Evolutionary conservation across 108 stramenopile species (phyloP).

Genomic region (Aurantiochytrium sp.): DNA sequence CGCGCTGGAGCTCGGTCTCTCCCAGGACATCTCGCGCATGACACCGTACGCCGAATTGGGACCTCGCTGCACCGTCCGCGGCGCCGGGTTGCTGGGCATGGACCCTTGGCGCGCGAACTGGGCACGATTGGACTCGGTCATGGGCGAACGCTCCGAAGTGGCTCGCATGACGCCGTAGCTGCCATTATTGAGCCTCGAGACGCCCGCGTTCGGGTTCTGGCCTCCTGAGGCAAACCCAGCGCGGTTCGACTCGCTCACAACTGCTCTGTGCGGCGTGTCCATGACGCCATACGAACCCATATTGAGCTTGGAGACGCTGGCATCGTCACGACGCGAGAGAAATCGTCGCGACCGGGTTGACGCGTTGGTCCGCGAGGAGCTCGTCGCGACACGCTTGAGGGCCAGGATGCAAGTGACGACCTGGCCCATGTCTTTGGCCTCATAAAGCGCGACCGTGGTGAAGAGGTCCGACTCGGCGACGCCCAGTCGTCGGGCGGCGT

Average conservation of each 20-base stretch:
- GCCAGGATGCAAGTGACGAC: slow-evolving; percentile 42
- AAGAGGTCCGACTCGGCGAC: slow-evolving; percentile 42
- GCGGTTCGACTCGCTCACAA: background rate
- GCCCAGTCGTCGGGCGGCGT: slow-evolving; percentile 10
- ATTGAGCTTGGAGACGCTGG: background rate
- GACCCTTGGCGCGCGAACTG: background rate
- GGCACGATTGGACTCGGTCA: slow-evolving; percentile 10
- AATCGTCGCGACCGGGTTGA: slow-evolving; percentile 29
- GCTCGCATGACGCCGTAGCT: background rate
- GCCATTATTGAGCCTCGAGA: background rate
- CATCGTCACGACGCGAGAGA: background rate
- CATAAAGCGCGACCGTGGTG: slow-evolving; percentile 41
- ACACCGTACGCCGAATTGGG: background rate
- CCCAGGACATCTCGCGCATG: background rate
- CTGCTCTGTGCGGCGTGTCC: background rate
- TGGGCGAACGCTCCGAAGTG: background rate
- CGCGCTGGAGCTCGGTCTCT: background rate
- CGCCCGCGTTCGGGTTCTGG: background rate
- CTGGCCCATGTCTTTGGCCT: slow-evolving; percentile 34
- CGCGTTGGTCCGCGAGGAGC: background rate
- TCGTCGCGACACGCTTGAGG: slow-evolving; percentile 30
- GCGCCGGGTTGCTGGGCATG: background rate
- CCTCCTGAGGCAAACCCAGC: background rate
- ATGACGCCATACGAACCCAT: background rate
- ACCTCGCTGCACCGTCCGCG: background rate